Percentiles rank a stretch among this genome's conserved stretches.
These are phyloP conservation scores for Sporobolomyces phaffii DNA, from an alignment of 768 basidiomycete genomes.

Conservation along the genomic window DNA sequence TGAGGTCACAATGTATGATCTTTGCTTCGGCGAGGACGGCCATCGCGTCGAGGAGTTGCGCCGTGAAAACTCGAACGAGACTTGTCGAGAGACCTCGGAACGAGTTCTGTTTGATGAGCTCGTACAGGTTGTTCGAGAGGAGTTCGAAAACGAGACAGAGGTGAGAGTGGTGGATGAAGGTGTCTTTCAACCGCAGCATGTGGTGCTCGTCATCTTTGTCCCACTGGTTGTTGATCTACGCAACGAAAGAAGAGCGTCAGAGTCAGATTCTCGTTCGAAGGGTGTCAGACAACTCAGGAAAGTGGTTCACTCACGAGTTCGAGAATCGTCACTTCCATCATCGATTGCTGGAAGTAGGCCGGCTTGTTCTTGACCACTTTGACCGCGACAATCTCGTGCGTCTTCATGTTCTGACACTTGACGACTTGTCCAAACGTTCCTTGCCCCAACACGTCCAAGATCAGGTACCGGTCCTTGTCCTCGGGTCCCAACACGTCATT, in stretches of 20 bases:
- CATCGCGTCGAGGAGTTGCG: slow-evolving; percentile 85
- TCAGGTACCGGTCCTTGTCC: slow-evolving; percentile 95
- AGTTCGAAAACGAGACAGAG: slow-evolving; percentile 97
- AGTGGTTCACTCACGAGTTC: slow-evolving; percentile 64
- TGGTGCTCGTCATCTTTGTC: slow-evolving; percentile 95
- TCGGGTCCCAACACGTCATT: slow-evolving; percentile 95
- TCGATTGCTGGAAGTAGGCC: slow-evolving; percentile 97
- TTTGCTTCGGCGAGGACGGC: slow-evolving; percentile 89
- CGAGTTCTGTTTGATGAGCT: slow-evolving; percentile 99
- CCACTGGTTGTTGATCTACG: slow-evolving; percentile 71
- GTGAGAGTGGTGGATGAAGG: slow-evolving; percentile 93
- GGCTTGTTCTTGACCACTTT: slow-evolving; percentile 99
- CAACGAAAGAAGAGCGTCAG: background rate
- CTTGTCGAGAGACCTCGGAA: slow-evolving; percentile 95
- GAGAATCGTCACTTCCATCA: slow-evolving; percentile 99
- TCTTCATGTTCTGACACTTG: slow-evolving; percentile 99
- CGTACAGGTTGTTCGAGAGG: slow-evolving; percentile 96
- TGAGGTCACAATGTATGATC: slow-evolving; percentile 95
- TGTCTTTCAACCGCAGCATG: slow-evolving; percentile 87
- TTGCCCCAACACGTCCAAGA: slow-evolving; percentile 95
- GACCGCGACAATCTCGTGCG: slow-evolving; percentile 95
- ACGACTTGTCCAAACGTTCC: slow-evolving; percentile 99
- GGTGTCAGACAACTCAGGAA: no score
- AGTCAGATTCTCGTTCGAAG: background rate
- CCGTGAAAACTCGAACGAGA: slow-evolving; percentile 97